Evolutionary conservation across 1,284 basidiomycete species (phyloP), one percentile per base, ranked within the genome.

Genomic region (Boletus smithii): DNA sequence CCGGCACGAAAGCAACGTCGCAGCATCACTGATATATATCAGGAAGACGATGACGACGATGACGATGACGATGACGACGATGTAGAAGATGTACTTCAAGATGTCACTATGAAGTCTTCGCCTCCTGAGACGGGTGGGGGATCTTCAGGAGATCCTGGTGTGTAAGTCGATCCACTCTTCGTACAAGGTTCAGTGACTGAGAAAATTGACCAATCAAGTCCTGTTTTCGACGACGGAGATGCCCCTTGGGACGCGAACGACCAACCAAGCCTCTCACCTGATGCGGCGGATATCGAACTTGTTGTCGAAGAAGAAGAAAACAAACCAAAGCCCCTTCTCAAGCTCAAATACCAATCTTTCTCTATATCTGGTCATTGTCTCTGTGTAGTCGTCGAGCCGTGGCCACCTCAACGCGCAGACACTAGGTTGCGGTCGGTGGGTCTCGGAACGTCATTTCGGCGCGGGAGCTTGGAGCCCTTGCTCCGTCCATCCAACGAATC

Each of bases 311-410:
- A 81, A 35, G 79, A 83, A 53, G 84, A 85, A 56, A 72, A 75
- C 54, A 88, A 88, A 55, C 83, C 81, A 9, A 90, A 90, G 58
- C 83, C 83, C 2, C 57, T 75, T 18, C 69, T 90, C 36, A 74
- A 77, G 46, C 73, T 90, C 18, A 74, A 67, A 47, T 89, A 85
- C 53, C 75, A 78, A 54, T 81, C 82, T 11, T 88, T 88, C 62
- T 73, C 67, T 43, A 81, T 88, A 46, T 76, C 76, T 47, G 82
- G 80, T 0, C 77, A 78, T 42, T 88, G 83, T 61, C 73, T 90
- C 18, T 89, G 85, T 58, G 75, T 90, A 22, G 82, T 90, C 22
- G 80, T 88, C 16, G 87, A 90, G 61, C 88, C 87, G 14, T 88
- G 82, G 73, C 83, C 85, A 5, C 68, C 76, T 14, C 60, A 81